Evolutionary conservation across 1,284 basidiomycete species (phyloP), one percentile per base, ranked within the genome.

Genomic region (Filobasidium uniguttulatum): DNA sequence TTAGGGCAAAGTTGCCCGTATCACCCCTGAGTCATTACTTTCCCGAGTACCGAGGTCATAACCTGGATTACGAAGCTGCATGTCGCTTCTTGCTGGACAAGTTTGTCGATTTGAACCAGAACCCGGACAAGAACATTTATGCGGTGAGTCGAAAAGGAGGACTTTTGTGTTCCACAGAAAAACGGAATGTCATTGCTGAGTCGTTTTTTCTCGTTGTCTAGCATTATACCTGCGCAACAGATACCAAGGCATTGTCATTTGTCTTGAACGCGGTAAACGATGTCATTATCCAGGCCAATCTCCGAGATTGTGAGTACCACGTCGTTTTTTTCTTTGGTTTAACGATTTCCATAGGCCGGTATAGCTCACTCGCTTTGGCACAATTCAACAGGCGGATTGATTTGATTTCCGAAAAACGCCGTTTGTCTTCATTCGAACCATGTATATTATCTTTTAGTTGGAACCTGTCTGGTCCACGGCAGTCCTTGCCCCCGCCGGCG

Each of bases 21-120:
- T 91, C 87, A 44, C 90, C 90, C 2, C 66, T 96, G 49, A 77
- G 77, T 23, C 80, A 86, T 66, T 93, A 88, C 72, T 96, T 96
- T 80, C 84, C 86, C 12, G 71, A 73, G 23, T 88, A 80, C 71
- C 69, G 63, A 19, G 85, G 85, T 43, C 85, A 46, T 19, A 44
- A 55, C 45, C 15, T 26, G 6, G 45, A 82, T 70, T 90, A 90
- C 66, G 85, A 90, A 60, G 75, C 79, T 20, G 87, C 87, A 12
- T 89, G 83, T 68, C 78, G 83, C 59, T 90, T 87, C 67, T 75
- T 90, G 50, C 72, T 90, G 35, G 83, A 88, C 62, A 81, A 83
- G 43, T 91, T 91, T 67, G 84, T 89, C 17, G 79, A 77, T 19
- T 75, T 90, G 52, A 90, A 90, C 67, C 85, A 89, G 71, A 85